Percentiles rank a stretch among this genome's conserved stretches.
These are phyloP conservation scores for Aurinia saxatilis DNA, from an alignment of 345 rosid genomes.

Conservation along the genomic window DNA sequence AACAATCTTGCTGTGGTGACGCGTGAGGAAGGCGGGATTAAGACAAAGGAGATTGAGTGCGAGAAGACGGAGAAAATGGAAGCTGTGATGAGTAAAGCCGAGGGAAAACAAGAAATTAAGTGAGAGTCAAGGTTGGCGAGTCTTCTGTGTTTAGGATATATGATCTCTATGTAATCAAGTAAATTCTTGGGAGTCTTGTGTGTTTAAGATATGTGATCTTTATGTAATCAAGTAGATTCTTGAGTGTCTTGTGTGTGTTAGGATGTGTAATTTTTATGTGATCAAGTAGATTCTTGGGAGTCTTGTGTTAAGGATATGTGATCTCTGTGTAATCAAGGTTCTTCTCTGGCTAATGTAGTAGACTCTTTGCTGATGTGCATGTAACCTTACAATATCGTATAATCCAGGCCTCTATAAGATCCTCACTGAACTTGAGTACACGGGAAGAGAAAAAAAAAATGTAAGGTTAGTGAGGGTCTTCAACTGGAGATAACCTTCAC, in stretches of 20 bases:
- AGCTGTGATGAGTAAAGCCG: slow-evolving; percentile 43
- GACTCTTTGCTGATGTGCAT: too few relatives aligned
- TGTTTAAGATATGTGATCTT: slow-evolving; percentile 37
- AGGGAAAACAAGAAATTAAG: slow-evolving; percentile 36
- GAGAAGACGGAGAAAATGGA: slow-evolving; percentile 61
- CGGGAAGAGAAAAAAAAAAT: too few relatives aligned
- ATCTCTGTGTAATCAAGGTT: not conserved
- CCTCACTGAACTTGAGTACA: too few relatives aligned
- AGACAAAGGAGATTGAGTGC: slow-evolving; percentile 45
- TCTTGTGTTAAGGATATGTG: slow-evolving; percentile 16
- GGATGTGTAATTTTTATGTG: too few relatives aligned
- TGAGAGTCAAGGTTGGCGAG: slow-evolving; percentile 34
- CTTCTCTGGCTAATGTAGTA: slow-evolving; percentile 9
- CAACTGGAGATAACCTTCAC: too few relatives aligned
- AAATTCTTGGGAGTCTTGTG: slow-evolving; percentile 13
- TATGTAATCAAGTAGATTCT: too few relatives aligned
- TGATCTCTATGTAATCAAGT: slow-evolving; percentile 26
- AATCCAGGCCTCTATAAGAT: too few relatives aligned
- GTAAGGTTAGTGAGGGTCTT: too few relatives aligned
- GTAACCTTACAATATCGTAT: too few relatives aligned
- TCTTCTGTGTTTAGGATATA: slow-evolving; percentile 36
- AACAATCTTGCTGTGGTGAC: slow-evolving; percentile 41
- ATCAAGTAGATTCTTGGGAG: slow-evolving; percentile 6
- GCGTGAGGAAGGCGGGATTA: slow-evolving; percentile 53
- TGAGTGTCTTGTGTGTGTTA: slow-evolving; percentile 35